Conservation (phyloP, 2,329 filamentous ascomycete species). For the Ceratocystis eucalypticola region DNA sequence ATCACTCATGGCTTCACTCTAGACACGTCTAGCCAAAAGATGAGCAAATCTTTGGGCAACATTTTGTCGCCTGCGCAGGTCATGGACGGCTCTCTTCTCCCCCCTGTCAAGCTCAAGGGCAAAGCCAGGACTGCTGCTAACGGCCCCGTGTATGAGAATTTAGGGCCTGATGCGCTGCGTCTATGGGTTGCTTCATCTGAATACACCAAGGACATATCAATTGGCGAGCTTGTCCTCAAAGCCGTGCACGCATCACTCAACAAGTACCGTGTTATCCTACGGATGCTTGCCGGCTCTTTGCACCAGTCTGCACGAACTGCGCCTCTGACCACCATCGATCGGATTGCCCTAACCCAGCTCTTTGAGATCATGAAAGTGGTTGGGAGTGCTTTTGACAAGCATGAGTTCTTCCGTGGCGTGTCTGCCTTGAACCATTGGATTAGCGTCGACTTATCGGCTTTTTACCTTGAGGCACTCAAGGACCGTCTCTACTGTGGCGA, state of each 20-base stretch:
- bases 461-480: slow-evolving; percentile 88
- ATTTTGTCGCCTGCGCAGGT: slow-evolving; percentile 68
- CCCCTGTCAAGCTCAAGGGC: slow-evolving; percentile 49
- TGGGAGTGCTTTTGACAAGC: slow-evolving; percentile 48
- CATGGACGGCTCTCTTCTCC: slow-evolving; percentile 68
- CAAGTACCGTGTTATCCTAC: slow-evolving; percentile 81
- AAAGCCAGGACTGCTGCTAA: slow-evolving; percentile 29
- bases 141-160: slow-evolving; percentile 43
- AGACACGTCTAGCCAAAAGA: slow-evolving; percentile 82
- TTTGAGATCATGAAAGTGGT: slow-evolving; percentile 51
- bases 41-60: slow-evolving; percentile 96
- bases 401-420: slow-evolving; percentile 73
- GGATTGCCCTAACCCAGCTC: slow-evolving; percentile 66
- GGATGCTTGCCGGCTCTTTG: slow-evolving; percentile 73
- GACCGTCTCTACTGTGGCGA: slow-evolving; percentile 81
- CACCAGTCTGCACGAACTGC: slow-evolving; percentile 39
- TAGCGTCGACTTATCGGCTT: slow-evolving; percentile 69
- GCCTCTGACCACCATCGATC: slow-evolving; percentile 49
- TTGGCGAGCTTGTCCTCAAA: slow-evolving; percentile 65
- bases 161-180: slow-evolving; percentile 76
- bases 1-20: slow-evolving; percentile 93
- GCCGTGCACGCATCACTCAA: slow-evolving; percentile 62
- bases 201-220: slow-evolving; percentile 74
- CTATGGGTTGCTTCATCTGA: slow-evolving; percentile 88
- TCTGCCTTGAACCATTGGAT: slow-evolving; percentile 68